Evolutionary conservation across 768 basidiomycete genomes (phyloP), one percentile per base, ranked within the genome.

Genomic region (Phanerochaete sordida): DNA sequence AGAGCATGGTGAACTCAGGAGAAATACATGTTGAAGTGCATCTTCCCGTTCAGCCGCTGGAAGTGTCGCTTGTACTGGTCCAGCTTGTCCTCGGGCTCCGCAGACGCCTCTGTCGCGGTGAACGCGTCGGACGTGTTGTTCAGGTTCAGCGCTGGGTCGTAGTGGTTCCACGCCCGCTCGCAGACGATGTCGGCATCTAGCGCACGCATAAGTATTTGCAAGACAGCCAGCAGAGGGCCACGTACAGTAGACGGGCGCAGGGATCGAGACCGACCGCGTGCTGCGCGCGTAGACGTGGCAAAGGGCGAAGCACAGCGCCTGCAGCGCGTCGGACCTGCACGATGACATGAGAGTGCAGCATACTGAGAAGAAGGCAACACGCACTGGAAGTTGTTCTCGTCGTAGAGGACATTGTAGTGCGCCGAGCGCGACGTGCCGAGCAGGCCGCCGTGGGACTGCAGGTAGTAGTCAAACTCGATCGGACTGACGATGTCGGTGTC

Each of bases 241-340:
- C 86, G 66, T 66, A 91, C 90, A 91, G 64, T 91, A 91, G 0
- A 91, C 89, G 0, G 90, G 90, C 0, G 90, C 90, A 0, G 90
- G 90, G 54, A 91, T 91, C 0, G 90, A 91, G 0, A 91, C 90
- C 0, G 89, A 88, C 24, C 90, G 84, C 2, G 90, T 91, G 11
- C 89, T 84, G 2, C 90, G 82, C 1, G 90, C 88, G 63, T 91
- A 93, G 0, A 91, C 85, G 48, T 94, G 90, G 66, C 90, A 91
- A 0, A 94, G 76, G 0, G 90, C 86, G 56, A 88, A 93, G 0
- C 90, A 85, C 2, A 86, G 69, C 0, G 81, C 79, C 64, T 93
- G 92, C 45, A 93, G 72, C 16, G 83, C 80, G 66, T 90, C 86
- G 16, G 86, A 78, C 27, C 85, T 88, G 60, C n/a, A n/a, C n/a